Percentiles rank a stretch among this genome's conserved stretches.
Conservation (phyloP, 805 yeast genomes). For the Zygosaccharomyces gambellarensis region DNA sequence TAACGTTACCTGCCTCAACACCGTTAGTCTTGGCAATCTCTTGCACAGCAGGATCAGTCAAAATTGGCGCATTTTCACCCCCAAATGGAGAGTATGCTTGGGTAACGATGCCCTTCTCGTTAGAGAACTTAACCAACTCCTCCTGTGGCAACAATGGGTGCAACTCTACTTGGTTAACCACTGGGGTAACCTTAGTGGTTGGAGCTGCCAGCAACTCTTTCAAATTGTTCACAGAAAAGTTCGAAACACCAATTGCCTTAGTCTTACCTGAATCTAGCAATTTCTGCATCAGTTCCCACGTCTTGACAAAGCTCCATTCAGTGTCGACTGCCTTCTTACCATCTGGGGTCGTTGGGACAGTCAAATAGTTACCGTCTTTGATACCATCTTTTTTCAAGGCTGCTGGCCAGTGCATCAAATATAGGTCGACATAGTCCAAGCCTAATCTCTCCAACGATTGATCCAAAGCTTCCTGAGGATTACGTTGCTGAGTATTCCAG, state of each 20-base stretch:
- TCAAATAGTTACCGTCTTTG: slow-evolving; percentile 32
- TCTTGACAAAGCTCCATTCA: slow-evolving; percentile 45
- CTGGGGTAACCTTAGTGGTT: slow-evolving; percentile 55
- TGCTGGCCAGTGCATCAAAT: slow-evolving; percentile 81
- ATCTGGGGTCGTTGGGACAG: slow-evolving; percentile 37
- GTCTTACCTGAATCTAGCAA: slow-evolving; percentile 48
- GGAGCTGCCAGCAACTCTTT: slow-evolving; percentile 46
- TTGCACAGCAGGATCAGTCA: slow-evolving; percentile 41
- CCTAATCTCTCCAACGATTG: slow-evolving; percentile 58
- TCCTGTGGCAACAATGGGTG: slow-evolving; percentile 70
- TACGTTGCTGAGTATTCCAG: slow-evolving; percentile 49
- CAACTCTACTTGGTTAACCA: slow-evolving; percentile 67
- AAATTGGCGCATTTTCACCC: slow-evolving; percentile 49
- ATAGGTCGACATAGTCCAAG: slow-evolving; percentile 72
- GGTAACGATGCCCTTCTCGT: slow-evolving; percentile 47
- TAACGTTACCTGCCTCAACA: slow-evolving; percentile 45
- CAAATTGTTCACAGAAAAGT: slow-evolving; percentile 53
- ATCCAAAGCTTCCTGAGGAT: slow-evolving; percentile 50
- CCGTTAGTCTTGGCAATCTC: slow-evolving; percentile 41
- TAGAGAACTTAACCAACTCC: slow-evolving; percentile 50
- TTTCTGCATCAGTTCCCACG: slow-evolving; percentile 62
- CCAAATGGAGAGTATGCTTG: slow-evolving; percentile 83
- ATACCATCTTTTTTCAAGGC: slow-evolving; percentile 42
- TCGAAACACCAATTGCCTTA: slow-evolving; percentile 73
- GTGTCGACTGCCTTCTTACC: slow-evolving; percentile 38